Evolutionary conservation across 805 yeast genomes (phyloP).

Genomic region (Saccharomycopsis olivae): DNA sequence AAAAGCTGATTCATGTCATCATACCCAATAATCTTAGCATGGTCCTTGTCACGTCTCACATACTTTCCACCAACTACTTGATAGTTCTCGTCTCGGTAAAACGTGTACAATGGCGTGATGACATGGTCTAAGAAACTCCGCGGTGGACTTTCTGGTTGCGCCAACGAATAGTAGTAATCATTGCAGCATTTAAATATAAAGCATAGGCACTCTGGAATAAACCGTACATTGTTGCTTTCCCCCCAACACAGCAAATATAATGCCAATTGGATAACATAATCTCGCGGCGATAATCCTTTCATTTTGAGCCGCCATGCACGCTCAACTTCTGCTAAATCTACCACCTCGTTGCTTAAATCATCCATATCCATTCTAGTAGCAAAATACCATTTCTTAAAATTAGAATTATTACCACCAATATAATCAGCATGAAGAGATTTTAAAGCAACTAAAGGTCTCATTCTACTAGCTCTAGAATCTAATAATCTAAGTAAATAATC

Average conservation of each 20-base stretch:
- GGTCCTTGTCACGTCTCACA: constrained; percentile 48
- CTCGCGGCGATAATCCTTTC: constrained; percentile 39
- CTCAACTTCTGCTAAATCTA: constrained; percentile 29
- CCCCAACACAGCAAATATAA: constrained; percentile 79
- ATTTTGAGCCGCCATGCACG: constrained; percentile 41
- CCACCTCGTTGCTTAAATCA: constrained; percentile 24
- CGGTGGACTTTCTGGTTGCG: constrained; percentile 23
- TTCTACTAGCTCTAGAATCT: constrained; percentile 61
- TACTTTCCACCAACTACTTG: constrained; percentile 33
- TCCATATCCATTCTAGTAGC: constrained; percentile 60
- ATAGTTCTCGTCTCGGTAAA: constrained; percentile 45
- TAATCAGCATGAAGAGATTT: constrained; percentile 60
- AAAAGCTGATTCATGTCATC: constrained; percentile 85
- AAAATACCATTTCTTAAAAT: constrained; percentile 68
- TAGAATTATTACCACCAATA: constrained; percentile 60
- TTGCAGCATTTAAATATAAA: constrained; percentile 76
- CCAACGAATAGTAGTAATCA: constrained; percentile 46
- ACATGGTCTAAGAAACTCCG: constrained; percentile 50
- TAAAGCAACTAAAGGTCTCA: constrained; percentile 46
- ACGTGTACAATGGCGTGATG: constrained; percentile 66
- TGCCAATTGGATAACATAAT: constrained; percentile 52
- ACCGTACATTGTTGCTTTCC: constrained; percentile 76
- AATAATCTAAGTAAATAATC: constrained; percentile 51
- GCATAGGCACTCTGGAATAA: constrained; percentile 83
- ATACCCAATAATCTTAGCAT: constrained; percentile 64